A percentile compares a stretch with the other conserved stretches of the same genome.
phyloP scores from a whole-genome alignment of 441 rosid genomes.

The Aleurites moluccanus region DNA sequence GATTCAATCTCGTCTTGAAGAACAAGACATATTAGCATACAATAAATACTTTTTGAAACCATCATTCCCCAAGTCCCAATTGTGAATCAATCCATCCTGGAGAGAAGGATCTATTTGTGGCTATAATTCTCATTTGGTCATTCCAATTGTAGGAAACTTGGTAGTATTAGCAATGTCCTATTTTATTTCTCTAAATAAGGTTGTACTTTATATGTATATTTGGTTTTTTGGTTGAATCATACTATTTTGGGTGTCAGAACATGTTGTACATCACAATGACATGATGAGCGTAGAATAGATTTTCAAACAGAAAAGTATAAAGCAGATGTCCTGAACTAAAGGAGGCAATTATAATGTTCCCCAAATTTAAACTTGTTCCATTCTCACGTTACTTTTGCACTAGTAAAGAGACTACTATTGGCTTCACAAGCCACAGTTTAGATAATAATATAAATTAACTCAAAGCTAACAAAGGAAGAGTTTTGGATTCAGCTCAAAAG shows the following conservation, averaged over 20 bases:
- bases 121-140: no score
- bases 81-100: no score
- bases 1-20: no score
- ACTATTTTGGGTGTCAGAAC: background rate
- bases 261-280: background rate
- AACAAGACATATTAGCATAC: no score
- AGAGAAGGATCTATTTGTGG: no score
- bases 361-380: background rate
- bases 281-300: background rate
- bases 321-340: background rate
- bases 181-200: no score
- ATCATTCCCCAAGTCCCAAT: no score
- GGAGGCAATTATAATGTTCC: background rate
- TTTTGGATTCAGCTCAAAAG: constrained; percentile 2
- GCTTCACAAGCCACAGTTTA: background rate
- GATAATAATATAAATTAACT: background rate
- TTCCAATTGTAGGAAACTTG: no score
- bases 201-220: no score
- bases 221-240: no score
- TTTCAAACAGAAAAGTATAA: background rate
- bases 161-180: background rate
- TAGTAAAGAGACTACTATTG: background rate
- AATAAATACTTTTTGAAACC: no score
- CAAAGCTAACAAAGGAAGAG: background rate
- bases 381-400: background rate